A percentile compares a stretch with the other conserved stretches of the same genome.
Conservation (phyloP, 2,329 filamentous ascomycete genomes). For the Colletotrichum sublineola region DNA sequence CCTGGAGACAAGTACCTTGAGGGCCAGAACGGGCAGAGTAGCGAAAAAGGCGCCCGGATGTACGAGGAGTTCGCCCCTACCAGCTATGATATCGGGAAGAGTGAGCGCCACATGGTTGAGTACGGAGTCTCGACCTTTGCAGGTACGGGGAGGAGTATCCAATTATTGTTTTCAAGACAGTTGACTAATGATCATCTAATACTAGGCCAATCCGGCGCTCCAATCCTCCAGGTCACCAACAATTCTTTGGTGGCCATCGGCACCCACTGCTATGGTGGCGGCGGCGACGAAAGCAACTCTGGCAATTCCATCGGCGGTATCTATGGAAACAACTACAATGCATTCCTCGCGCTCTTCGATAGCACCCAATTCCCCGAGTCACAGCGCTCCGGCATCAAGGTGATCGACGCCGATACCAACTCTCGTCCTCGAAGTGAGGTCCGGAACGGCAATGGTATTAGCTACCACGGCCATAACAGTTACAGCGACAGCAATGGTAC, state of each 20-base stretch:
- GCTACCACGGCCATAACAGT: too few species aligned
- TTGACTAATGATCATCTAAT: conserved; percentile 20
- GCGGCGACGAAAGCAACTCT: conserved; percentile 44
- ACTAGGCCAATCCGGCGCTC: conserved; percentile 47
- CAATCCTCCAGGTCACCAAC: conserved; percentile 43
- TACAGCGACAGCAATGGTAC: too few species aligned
- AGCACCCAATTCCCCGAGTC: too few species aligned
- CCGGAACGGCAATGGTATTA: too few species aligned
- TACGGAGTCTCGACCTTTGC: conserved; percentile 48
- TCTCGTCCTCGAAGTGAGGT: too few species aligned
- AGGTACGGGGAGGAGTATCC: too few species aligned
- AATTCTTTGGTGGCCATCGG: conserved; percentile 44
- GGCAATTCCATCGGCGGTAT: conserved; percentile 46
- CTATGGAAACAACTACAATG: conserved; percentile 40
- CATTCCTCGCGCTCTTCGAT: too few species aligned
- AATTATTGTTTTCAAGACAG: neutral
- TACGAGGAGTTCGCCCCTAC: conserved; percentile 48
- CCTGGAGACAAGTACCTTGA: conserved; percentile 47
- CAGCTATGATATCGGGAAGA: conserved; percentile 45
- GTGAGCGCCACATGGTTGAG: conserved; percentile 47
- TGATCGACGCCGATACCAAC: too few species aligned
- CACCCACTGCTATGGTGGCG: conserved; percentile 48
- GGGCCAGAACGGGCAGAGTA: neutral
- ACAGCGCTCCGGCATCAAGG: too few species aligned
- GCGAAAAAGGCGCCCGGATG: conserved; percentile 50